Evolutionary conservation across 2,329 filamentous ascomycete species (phyloP).

Genomic region (Apiospora aurea): DNA sequence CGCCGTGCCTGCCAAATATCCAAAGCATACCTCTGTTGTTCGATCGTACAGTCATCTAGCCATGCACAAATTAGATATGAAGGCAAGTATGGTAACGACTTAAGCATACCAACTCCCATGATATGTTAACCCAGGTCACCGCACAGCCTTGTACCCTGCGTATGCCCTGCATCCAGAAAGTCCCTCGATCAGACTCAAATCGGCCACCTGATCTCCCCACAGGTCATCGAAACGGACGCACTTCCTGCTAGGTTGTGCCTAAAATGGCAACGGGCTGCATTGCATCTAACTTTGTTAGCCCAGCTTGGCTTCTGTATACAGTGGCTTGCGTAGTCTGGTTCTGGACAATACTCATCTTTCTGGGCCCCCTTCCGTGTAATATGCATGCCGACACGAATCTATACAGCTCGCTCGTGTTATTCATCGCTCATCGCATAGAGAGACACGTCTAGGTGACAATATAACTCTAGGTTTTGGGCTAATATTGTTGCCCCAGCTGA

Average conservation of each 20-base stretch:
- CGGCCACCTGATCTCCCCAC: slow-evolving; percentile 2
- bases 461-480: neutral
- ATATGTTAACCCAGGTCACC: no score
- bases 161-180: neutral
- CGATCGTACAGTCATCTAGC: neutral
- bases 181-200: slow-evolving; percentile 11
- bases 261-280: neutral
- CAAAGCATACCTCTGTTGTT: neutral
- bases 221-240: neutral
- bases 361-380: neutral
- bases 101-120: no score
- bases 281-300: neutral
- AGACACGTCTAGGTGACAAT: no score
- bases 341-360: neutral
- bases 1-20: neutral
- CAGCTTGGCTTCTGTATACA: neutral
- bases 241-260: neutral
- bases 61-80: no score
- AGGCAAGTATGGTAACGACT: neutral
- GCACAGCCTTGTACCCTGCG: neutral
- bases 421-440: neutral
- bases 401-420: neutral
- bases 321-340: neutral
- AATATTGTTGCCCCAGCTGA: neutral
- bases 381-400: neutral